phyloP scores from a whole-genome alignment of 345 rosid genomes.

The Eucalyptus polyanthemos region DNA sequence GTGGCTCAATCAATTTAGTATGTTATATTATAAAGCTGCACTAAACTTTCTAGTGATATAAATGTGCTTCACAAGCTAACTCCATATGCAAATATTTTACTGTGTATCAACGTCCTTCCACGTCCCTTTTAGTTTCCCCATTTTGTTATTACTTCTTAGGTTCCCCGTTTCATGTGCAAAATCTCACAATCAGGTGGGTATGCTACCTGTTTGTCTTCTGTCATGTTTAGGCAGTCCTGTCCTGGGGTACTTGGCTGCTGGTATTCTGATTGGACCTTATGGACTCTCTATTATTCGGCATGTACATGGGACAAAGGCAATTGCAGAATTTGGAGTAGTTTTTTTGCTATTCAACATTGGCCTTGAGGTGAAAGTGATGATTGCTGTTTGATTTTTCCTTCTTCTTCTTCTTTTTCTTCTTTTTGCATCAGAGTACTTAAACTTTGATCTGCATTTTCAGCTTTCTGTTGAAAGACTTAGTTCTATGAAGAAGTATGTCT shows the following conservation, averaged over 20 bases:
- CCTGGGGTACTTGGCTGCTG: slow-evolving; percentile 99
- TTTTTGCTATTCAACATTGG: slow-evolving; percentile 96
- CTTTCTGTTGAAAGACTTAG: slow-evolving; percentile 98
- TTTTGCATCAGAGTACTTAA: slow-evolving; percentile 1
- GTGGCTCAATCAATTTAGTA: neutral
- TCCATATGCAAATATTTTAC: neutral
- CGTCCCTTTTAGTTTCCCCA: neutral
- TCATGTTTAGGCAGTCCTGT: slow-evolving; percentile 91
- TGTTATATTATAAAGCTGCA: neutral
- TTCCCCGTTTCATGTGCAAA: neutral
- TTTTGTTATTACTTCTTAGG: neutral
- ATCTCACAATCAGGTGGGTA: neutral
- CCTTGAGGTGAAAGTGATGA: slow-evolving; percentile 65
- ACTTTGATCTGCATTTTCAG: slow-evolving; percentile 31
- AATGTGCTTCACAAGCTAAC: neutral
- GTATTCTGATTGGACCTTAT: slow-evolving; percentile 95
- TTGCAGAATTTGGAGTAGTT: slow-evolving; percentile 99
- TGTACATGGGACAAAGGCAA: slow-evolving; percentile 96
- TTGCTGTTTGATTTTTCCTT: neutral
- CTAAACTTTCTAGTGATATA: neutral
- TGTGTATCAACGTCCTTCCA: neutral
- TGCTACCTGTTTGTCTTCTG: slow-evolving; percentile 13
- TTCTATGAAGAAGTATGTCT: slow-evolving; percentile 99
- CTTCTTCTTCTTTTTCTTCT: neutral
- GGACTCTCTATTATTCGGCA: slow-evolving; percentile 95